These are phyloP conservation scores for Xylaria scruposa DNA, from an alignment of 495 filamentous ascomycete genomes.

Conservation along the genomic window DNA sequence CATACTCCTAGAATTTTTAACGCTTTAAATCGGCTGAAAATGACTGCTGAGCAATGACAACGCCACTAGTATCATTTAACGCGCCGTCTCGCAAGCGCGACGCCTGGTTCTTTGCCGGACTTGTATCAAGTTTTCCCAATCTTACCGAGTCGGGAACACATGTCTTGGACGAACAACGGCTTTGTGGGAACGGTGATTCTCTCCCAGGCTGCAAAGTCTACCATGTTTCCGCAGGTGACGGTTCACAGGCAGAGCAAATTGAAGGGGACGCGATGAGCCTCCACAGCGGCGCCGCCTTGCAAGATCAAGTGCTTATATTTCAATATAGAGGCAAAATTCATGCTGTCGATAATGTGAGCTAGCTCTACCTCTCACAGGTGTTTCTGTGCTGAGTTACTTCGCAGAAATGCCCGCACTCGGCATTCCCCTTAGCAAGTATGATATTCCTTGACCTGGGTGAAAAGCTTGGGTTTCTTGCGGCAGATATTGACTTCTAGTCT, in stretches of 20 bases:
- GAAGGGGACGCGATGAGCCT: slow-evolving; percentile 44
- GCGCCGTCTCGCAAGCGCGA: slow-evolving; percentile 39
- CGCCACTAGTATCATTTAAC: slow-evolving; percentile 34
- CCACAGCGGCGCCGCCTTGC: slow-evolving; percentile 47
- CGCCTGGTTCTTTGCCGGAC: slow-evolving; percentile 55
- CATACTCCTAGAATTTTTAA: not conserved
- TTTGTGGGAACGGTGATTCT: slow-evolving; percentile 37
- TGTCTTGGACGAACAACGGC: slow-evolving; percentile 37
- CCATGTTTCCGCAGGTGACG: slow-evolving; percentile 51
- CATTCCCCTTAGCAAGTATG: slow-evolving; percentile 54
- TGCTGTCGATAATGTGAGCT: slow-evolving; percentile 65
- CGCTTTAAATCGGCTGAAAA: not conserved
- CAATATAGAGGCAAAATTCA: slow-evolving; percentile 63
- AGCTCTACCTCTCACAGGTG: not conserved
- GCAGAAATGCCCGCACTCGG: slow-evolving; percentile 67
- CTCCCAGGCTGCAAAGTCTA: slow-evolving; percentile 62
- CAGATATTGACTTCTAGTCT: slow-evolving; percentile 1
- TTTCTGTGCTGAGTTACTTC: slow-evolving; percentile 28
- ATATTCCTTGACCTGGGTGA: not conserved
- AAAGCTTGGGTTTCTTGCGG: not conserved
- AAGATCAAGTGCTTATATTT: slow-evolving; percentile 66
- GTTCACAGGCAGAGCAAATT: slow-evolving; percentile 46
- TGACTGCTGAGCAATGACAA: slow-evolving; percentile 19
- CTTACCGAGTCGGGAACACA: slow-evolving; percentile 48
- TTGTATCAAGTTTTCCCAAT: slow-evolving; percentile 59